phyloP scores from a whole-genome alignment of 2,329 filamentous ascomycete species.

The Cryphonectria parasitica region DNA sequence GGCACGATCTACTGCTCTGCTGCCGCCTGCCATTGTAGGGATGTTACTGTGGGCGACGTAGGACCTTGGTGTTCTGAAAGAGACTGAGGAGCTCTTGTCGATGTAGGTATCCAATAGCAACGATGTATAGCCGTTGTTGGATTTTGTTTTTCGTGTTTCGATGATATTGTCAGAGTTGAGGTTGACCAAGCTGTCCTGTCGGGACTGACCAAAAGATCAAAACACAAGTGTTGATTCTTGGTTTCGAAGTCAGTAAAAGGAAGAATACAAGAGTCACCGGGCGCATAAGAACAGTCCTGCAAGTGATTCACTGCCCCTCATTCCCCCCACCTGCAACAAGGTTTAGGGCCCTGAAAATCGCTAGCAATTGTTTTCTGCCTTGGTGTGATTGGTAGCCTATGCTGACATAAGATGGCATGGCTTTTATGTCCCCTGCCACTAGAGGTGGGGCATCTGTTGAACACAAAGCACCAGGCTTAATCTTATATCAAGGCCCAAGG shows the following conservation, averaged over 20 bases:
- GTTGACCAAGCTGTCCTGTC: not conserved
- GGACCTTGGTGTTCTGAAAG: not conserved
- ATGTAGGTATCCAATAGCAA: not conserved
- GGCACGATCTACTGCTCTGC: slow-evolving; percentile 65
- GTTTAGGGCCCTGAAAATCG: slow-evolving; percentile 14
- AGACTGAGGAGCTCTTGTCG: not conserved
- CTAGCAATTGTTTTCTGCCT: slow-evolving; percentile 15
- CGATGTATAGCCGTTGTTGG: no score
- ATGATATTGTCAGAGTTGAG: not conserved
- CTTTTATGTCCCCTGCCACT: not conserved
- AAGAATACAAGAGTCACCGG: slow-evolving; percentile 18
- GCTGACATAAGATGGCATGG: slow-evolving; percentile 1
- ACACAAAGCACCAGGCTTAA: not conserved
- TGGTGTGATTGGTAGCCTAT: slow-evolving; percentile 2
- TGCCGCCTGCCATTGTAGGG: slow-evolving; percentile 49
- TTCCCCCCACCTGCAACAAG: slow-evolving; percentile 8
- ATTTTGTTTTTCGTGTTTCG: not conserved
- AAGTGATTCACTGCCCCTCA: slow-evolving; percentile 11
- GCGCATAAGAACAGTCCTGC: not conserved
- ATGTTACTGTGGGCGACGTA: not conserved
- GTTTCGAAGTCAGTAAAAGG: slow-evolving; percentile 1
- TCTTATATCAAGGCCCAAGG: not conserved
- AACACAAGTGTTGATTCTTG: not conserved
- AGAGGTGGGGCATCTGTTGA: not conserved
- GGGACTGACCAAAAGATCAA: not conserved